Percentiles rank a stretch among this genome's conserved stretches.
These are phyloP conservation scores for Piedraia hortae DNA, from an alignment of 2,329 filamentous ascomycete genomes.

Conservation along the genomic window DNA sequence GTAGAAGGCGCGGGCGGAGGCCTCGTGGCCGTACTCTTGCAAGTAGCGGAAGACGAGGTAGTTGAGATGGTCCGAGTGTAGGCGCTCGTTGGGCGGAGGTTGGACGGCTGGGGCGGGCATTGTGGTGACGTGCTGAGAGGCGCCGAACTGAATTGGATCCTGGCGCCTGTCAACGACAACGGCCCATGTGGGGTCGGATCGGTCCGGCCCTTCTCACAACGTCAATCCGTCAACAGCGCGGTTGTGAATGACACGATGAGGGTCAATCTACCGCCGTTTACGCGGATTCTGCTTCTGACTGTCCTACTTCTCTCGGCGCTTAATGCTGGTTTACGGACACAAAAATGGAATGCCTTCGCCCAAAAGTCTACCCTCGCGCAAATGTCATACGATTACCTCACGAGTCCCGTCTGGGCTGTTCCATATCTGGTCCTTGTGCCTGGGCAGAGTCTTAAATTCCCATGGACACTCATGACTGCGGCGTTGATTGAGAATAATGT, in stretches of 20 bases:
- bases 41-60: slow-evolving; percentile 39
- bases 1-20: slow-evolving; percentile 26
- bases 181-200: too few species aligned
- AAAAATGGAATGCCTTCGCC: slow-evolving; percentile 26
- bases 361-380: slow-evolving; percentile 6
- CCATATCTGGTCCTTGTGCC: slow-evolving; percentile 77
- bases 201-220: too few species aligned
- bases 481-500: slow-evolving; percentile 83
- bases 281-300: slow-evolving; percentile 49
- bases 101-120: too few species aligned
- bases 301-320: slow-evolving; percentile 55
- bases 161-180: too few species aligned
- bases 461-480: slow-evolving; percentile 73
- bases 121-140: too few species aligned
- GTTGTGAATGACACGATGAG: slow-evolving; percentile 38
- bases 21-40: slow-evolving; percentile 13
- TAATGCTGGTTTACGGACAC: slow-evolving; percentile 51
- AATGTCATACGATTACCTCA: slow-evolving; percentile 12
- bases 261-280: slow-evolving; percentile 80
- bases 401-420: slow-evolving; percentile 14
- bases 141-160: too few species aligned
- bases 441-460: slow-evolving; percentile 56
- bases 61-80: slow-evolving; percentile 36
- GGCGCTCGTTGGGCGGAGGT: too few species aligned
- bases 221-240: slow-evolving; percentile 2